A percentile compares a stretch with the other conserved stretches of the same genome.
Conservation (phyloP, 352 stramenopile species). For the Elongisporangium senticosum region DNA sequence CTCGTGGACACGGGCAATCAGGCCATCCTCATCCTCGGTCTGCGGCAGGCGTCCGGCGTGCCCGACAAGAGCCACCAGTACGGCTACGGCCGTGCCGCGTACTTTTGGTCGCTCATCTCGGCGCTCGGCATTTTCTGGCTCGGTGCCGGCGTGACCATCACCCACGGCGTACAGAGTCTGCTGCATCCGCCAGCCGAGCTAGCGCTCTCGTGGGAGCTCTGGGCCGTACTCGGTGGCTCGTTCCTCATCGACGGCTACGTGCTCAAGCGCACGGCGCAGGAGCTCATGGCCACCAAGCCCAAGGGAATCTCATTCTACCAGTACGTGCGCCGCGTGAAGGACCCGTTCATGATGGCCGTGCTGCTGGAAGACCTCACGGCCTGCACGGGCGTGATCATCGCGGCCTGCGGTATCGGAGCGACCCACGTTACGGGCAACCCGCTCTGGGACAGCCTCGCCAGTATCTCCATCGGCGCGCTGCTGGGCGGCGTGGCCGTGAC, state of each 20-base stretch:
- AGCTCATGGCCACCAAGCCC: slow-evolving; percentile 78
- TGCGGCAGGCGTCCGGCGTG: slow-evolving; percentile 77
- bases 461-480: slow-evolving; percentile 92
- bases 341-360: slow-evolving; percentile 97
- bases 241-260: slow-evolving; percentile 97
- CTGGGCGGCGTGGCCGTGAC: slow-evolving; percentile 93
- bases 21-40: slow-evolving; percentile 80
- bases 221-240: slow-evolving; percentile 91
- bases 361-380: slow-evolving; percentile 96
- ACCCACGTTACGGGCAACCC: slow-evolving; percentile 91
- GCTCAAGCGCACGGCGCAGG: slow-evolving; percentile 87
- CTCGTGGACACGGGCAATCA: slow-evolving; percentile 98
- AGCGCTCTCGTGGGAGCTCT: slow-evolving; percentile 87
- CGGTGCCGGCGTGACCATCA: slow-evolving; percentile 93
- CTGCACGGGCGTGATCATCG: slow-evolving; percentile 96
- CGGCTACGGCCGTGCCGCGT: slow-evolving; percentile 95
- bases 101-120: slow-evolving; percentile 98
- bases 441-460: slow-evolving; percentile 94
- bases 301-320: slow-evolving; percentile 57
- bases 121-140: slow-evolving; percentile 98
- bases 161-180: slow-evolving; percentile 86
- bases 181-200: slow-evolving; percentile 64
- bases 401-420: slow-evolving; percentile 90
- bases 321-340: slow-evolving; percentile 78
- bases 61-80: slow-evolving; percentile 96